Evolutionary conservation across 345 rosid genomes (phyloP), one percentile per base, ranked within the genome.

Genomic region (Rhizophora apiculata): DNA sequence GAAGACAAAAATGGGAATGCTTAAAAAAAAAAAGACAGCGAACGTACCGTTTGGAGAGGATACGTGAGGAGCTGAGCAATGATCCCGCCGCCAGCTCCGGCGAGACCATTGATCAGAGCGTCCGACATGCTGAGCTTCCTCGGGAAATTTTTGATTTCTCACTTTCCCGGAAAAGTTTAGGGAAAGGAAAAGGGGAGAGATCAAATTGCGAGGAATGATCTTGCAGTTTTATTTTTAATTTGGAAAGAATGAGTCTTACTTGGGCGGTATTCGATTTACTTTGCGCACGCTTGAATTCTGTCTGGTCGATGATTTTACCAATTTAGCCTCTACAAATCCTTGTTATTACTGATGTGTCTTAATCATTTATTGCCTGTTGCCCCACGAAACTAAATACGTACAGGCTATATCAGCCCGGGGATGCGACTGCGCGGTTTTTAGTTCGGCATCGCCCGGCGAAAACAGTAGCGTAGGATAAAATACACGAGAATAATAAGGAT

Each of bases 11-110:
- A 22, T 39, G 46, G 46, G 1, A 55, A 6, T 9, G 21, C 46
- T 39, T 39, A 19, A 0, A n/a, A 49, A 4, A 10, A n/a, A 19
- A 2, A 24, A 8, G 15, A 54, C 15, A 64, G 53, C 18, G 65
- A 13, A 58, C n/a, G 2, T 78, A 92, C 99, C 56, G 93, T 87
- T 82, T 92, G 98, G 68, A 92, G 96, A 78, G 98, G 98, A 79
- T 95, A 92, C 6, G 97, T 90, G 75, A 92, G 84, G 58, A 95
- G 91, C 63, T 92, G 98, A 84, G 98, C 96, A 62, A 95, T 88
- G 88, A 92, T 95, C 81, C 98, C 98, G 16, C 97, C 99, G 34
- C 96, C 96, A 37, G 96, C 97, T 64, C 97, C 98, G 63, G 99
- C 91, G 75, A 95, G 82, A 27, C 98, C 99, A 72, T 87, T 92